phyloP scores from a whole-genome alignment of 2,329 filamentous ascomycete species.

The Didymella arachidicola region DNA sequence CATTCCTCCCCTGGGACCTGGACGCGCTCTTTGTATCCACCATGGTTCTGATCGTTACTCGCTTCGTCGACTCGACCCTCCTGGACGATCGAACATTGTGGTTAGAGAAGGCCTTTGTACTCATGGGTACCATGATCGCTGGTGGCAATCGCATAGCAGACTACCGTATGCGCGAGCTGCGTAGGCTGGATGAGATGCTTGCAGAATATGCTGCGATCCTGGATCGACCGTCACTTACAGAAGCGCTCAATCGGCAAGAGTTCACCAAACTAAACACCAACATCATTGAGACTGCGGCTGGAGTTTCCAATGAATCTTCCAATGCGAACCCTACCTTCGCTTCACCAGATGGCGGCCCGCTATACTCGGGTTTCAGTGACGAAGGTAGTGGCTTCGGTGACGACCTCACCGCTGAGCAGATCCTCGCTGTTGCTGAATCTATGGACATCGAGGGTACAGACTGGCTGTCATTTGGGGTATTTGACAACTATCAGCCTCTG shows the following conservation, averaged over 20 bases:
- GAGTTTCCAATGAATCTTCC: conserved; percentile 18
- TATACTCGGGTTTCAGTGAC: conserved; percentile 31
- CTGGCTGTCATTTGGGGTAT: conserved; percentile 58
- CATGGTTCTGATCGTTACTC: conserved; percentile 53
- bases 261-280: conserved; percentile 10
- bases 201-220: conserved; percentile 35
- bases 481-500: conserved; percentile 48
- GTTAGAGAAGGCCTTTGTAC: conserved; percentile 53
- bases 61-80: conserved; percentile 41
- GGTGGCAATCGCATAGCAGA: conserved; percentile 58
- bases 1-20: conserved; percentile 59
- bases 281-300: conserved; percentile 1
- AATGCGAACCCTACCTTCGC: conserved; percentile 19
- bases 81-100: conserved; percentile 50
- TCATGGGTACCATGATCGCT: conserved; percentile 59
- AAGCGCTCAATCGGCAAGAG: conserved; percentile 14
- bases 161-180: conserved; percentile 56
- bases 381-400: conserved; percentile 43
- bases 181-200: conserved; percentile 55
- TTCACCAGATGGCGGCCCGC: conserved; percentile 20
- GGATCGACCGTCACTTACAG: conserved; percentile 14
- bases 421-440: conserved; percentile 59
- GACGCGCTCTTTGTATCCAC: conserved; percentile 57
- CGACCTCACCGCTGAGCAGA: conserved; percentile 56
- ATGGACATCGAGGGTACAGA: conserved; percentile 56